Conservation (phyloP, 306 rosid genomes). For the Castanopsis chinensis region DNA sequence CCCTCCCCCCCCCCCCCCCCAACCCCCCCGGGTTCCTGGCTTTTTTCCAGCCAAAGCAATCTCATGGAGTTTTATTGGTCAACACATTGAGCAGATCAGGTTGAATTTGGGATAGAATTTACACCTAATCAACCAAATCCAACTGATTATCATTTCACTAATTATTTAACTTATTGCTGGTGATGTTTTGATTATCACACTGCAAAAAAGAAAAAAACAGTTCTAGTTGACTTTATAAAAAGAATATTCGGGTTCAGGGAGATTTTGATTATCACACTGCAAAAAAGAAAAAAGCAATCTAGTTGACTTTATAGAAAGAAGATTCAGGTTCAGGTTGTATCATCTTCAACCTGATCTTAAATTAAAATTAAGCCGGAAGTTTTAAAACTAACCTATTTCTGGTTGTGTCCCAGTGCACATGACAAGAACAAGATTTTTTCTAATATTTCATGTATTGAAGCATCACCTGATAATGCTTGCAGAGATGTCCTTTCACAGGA, state of each 20-base stretch:
- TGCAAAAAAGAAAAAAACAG: not conserved
- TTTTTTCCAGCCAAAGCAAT: not conserved
- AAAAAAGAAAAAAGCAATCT: not conserved
- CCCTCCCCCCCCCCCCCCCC: too few species aligned
- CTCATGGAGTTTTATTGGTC: not conserved
- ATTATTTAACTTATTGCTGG: too few species aligned
- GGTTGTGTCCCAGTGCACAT: not conserved
- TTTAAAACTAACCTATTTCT: not conserved
- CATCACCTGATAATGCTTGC: constrained; percentile 4
- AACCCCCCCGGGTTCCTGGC: too few species aligned
- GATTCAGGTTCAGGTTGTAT: not conserved
- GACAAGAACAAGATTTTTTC: not conserved
- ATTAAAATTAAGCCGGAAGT: not conserved
- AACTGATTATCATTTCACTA: too few species aligned
- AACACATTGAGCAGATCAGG: not conserved
- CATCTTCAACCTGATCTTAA: not conserved
- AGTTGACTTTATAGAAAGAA: not conserved
- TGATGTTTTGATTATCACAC: not conserved
- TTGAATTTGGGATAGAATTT: not conserved
- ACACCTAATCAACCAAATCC: too few species aligned
- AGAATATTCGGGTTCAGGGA: too few species aligned
- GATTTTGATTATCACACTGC: not conserved
- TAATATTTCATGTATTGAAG: not conserved
- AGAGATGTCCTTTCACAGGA: constrained; percentile 6
- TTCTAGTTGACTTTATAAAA: too few species aligned